A percentile compares a stretch with the other conserved stretches of the same genome.
These are phyloP conservation scores for Kwoniella pini DNA, from an alignment of 768 basidiomycete species.

Conservation along the genomic window DNA sequence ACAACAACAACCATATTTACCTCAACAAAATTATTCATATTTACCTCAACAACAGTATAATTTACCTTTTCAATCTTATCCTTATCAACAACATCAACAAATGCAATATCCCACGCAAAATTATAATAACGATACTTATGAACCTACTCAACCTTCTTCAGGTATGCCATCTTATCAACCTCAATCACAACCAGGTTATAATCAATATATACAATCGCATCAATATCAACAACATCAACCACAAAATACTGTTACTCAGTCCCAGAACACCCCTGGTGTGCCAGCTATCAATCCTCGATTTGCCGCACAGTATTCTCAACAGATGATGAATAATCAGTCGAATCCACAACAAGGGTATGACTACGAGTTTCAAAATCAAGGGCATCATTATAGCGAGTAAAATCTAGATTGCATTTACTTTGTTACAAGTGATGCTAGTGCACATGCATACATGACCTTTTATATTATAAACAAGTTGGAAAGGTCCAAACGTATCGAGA, in stretches of 20 bases:
- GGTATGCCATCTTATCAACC: slow-evolving; percentile 10
- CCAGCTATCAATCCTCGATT: slow-evolving; percentile 51
- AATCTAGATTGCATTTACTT: too few relatives aligned
- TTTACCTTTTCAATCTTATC: slow-evolving; percentile 5
- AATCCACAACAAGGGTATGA: not conserved
- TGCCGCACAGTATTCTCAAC: slow-evolving; percentile 38
- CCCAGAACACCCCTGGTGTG: not conserved
- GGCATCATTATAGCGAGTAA: slow-evolving; percentile 8
- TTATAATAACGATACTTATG: slow-evolving; percentile 7
- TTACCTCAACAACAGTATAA: slow-evolving; percentile 13
- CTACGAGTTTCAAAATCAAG: slow-evolving; percentile 4
- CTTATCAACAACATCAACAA: not conserved
- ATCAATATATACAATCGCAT: slow-evolving; percentile 3
- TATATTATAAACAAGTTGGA: not conserved
- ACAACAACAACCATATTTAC: slow-evolving; percentile 16
- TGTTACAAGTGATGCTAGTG: not conserved
- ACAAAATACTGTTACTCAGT: not conserved
- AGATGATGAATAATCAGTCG: slow-evolving; percentile 23
- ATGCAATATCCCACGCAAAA: not conserved
- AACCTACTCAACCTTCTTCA: slow-evolving; percentile 14
- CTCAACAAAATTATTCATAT: slow-evolving; percentile 4
- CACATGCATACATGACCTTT: not conserved
- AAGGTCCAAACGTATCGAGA: too few relatives aligned
- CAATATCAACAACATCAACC: slow-evolving; percentile 5
- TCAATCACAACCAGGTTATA: not conserved